Evolutionary conservation across 345 rosid species (phyloP).

Genomic region (Sapria himalayana): DNA sequence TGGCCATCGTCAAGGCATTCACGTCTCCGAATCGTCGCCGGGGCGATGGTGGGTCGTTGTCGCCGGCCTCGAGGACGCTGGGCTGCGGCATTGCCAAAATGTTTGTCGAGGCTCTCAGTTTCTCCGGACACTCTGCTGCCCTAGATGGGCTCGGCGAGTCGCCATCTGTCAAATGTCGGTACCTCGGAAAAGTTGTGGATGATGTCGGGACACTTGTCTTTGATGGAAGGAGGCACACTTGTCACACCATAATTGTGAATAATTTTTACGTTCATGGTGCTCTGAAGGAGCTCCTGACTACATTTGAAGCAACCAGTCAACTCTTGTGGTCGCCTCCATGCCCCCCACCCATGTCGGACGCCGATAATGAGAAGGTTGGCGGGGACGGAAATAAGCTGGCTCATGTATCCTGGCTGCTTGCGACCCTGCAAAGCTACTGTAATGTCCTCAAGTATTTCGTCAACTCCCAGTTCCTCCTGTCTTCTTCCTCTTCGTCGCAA

Average conservation of each 20-base stretch:
- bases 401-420: constrained; percentile 53
- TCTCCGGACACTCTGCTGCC: constrained; percentile 46
- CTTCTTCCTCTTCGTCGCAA: constrained; percentile 54
- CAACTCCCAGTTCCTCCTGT: constrained; percentile 46
- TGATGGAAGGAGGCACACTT: constrained; percentile 65
- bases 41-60: constrained; percentile 50
- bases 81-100: constrained; percentile 67
- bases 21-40: constrained; percentile 83
- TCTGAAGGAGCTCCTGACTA: constrained; percentile 69
- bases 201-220: constrained; percentile 56
- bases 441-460: constrained; percentile 72
- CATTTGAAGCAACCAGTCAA: constrained; percentile 93
- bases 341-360: constrained; percentile 24
- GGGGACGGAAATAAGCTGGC: constrained; percentile 49
- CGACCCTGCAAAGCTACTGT: constrained; percentile 67
- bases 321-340: constrained; percentile 60
- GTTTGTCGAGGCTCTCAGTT: constrained; percentile 66
- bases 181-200: constrained; percentile 86
- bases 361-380: constrained; percentile 44
- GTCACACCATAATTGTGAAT: constrained; percentile 72
- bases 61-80: constrained; percentile 68
- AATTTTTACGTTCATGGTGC: constrained; percentile 86
- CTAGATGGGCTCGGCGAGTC: constrained; percentile 35
- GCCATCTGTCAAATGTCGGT: constrained; percentile 69
- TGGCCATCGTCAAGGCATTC: constrained; percentile 77